Evolutionary conservation across 805 yeast genomes (phyloP).

Genomic region (Wickerhamomyces pijperi): DNA sequence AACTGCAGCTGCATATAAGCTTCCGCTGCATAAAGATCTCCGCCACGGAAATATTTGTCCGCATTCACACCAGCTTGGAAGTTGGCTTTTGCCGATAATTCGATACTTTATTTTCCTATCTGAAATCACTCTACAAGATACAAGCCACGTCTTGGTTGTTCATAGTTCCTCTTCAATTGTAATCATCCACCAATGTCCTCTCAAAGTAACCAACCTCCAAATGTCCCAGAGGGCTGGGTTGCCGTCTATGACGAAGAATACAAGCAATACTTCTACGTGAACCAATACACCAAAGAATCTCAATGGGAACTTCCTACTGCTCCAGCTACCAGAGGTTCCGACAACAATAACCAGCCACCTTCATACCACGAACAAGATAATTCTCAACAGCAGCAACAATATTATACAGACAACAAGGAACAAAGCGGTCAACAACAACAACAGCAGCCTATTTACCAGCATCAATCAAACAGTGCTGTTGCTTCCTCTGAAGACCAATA

Average conservation of each 20-base stretch:
- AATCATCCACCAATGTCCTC: neutral
- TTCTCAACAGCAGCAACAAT: conserved; percentile 5
- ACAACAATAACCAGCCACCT: conserved; percentile 2
- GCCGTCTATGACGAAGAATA: conserved; percentile 47
- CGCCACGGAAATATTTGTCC: too few species aligned
- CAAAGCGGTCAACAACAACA: conserved; percentile 7
- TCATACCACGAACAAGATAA: neutral
- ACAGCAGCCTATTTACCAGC: conserved; percentile 1
- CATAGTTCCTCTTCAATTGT: too few species aligned
- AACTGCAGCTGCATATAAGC: too few species aligned
- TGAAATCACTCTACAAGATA: too few species aligned
- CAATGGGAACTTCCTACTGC: conserved; percentile 63
- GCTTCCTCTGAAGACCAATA: neutral
- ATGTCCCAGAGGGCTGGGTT: conserved; percentile 40
- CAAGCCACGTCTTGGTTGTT: too few species aligned
- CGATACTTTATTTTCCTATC: too few species aligned
- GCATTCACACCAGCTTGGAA: too few species aligned
- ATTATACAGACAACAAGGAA: conserved; percentile 8
- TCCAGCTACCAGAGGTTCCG: neutral
- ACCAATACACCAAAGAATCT: conserved; percentile 47
- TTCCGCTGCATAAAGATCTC: too few species aligned
- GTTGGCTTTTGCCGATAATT: too few species aligned
- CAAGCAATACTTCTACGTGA: conserved; percentile 51
- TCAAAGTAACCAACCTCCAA: conserved; percentile 15
- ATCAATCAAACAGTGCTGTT: neutral